phyloP scores from a whole-genome alignment of 2,329 filamentous ascomycete genomes.

The Pseudocercospora ulei region DNA sequence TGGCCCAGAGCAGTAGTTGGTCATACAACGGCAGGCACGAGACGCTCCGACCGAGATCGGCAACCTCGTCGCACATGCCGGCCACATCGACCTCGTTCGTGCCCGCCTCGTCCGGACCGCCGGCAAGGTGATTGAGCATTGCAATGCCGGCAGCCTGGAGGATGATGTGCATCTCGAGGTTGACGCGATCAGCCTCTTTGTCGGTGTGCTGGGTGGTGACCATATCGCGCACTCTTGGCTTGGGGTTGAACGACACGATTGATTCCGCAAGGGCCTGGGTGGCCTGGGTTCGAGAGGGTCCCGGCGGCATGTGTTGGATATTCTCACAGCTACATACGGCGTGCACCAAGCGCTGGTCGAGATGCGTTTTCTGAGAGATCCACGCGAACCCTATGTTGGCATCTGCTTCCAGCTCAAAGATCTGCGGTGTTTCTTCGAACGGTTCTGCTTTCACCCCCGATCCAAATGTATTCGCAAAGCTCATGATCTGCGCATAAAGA shows the following conservation, averaged over 20 bases:
- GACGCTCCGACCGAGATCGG: constrained; percentile 13
- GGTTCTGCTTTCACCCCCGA: constrained; percentile 1
- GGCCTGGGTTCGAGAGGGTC: constrained; percentile 3
- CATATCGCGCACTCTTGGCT: constrained; percentile 1
- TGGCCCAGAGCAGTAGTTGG: constrained; percentile 15
- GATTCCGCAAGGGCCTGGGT: constrained; percentile 9
- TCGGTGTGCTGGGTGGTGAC: constrained; percentile 7
- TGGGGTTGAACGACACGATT: constrained; percentile 13
- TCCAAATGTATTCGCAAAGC: constrained; percentile 16
- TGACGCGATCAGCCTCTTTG: constrained; percentile 15
- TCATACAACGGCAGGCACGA: constrained; percentile 12
- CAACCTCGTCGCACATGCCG: constrained; percentile 15
- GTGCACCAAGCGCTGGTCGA: constrained; percentile 12
- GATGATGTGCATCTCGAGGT: constrained; percentile 17
- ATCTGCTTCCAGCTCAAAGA: constrained; percentile 10
- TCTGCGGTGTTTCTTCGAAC: constrained; percentile 9
- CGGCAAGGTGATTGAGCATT: constrained; percentile 13
- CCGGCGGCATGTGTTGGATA: constrained; percentile 7
- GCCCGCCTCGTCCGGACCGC: constrained; percentile 7
- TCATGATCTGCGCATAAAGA: constrained; percentile 13
- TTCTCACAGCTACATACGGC: constrained; percentile 9
- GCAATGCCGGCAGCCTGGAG: constrained; percentile 16
- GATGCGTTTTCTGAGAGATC: constrained; percentile 7
- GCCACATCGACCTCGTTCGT: constrained; percentile 13
- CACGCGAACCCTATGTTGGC: constrained; percentile 12